These are phyloP conservation scores for Phyllachora maydis DNA, from an alignment of 2,329 filamentous ascomycete species.

Conservation along the genomic window DNA sequence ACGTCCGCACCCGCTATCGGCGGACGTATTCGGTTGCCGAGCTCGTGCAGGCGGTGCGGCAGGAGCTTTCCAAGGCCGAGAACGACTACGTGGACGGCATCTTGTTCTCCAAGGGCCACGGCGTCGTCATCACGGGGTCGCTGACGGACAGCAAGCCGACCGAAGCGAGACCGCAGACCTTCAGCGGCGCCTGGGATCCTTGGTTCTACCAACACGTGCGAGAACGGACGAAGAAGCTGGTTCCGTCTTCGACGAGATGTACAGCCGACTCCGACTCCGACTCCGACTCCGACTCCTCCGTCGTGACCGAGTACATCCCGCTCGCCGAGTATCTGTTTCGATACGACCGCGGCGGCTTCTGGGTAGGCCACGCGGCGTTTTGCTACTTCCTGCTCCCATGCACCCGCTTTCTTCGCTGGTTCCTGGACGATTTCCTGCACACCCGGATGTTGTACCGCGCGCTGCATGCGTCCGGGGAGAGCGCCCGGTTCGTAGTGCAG, in stretches of 20 bases:
- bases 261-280: slow-evolving; percentile 4
- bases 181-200: slow-evolving; percentile 39
- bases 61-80: slow-evolving; percentile 18
- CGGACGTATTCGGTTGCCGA: slow-evolving; percentile 25
- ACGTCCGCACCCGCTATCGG: slow-evolving; percentile 41
- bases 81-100: slow-evolving; percentile 61
- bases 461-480: slow-evolving; percentile 45
- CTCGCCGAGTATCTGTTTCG: slow-evolving; percentile 56
- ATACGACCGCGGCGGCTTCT: slow-evolving; percentile 58
- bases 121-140: slow-evolving; percentile 44
- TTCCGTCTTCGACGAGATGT: slow-evolving; percentile 8
- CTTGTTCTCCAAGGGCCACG: slow-evolving; percentile 36
- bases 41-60: slow-evolving; percentile 24
- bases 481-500: slow-evolving; percentile 43
- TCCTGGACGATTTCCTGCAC: slow-evolving; percentile 52
- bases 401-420: slow-evolving; percentile 41
- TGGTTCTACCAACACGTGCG: slow-evolving; percentile 61
- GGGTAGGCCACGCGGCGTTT: slow-evolving; percentile 47
- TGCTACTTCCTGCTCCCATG: slow-evolving; percentile 50
- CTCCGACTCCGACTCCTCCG: slow-evolving; percentile 1
- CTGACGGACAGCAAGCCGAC: slow-evolving; percentile 31
- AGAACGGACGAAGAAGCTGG: slow-evolving; percentile 15
- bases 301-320: slow-evolving; percentile 34
- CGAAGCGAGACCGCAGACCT: slow-evolving; percentile 22
- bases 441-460: slow-evolving; percentile 57